These are phyloP conservation scores for Daldinia sp. DNA, from an alignment of 2,329 filamentous ascomycete species.

Conservation along the genomic window DNA sequence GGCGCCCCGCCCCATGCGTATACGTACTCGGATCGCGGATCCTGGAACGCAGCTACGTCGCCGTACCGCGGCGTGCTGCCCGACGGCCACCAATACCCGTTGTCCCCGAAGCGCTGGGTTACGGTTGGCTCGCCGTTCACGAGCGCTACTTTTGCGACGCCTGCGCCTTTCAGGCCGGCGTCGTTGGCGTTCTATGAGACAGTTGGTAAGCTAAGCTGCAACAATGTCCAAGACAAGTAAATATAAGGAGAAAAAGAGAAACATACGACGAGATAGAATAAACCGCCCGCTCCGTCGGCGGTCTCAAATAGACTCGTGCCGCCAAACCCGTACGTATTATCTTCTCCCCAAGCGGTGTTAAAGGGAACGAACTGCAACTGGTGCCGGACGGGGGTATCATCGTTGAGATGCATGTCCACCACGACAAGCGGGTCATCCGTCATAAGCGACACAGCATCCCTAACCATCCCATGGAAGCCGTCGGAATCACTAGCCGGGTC, in stretches of 20 bases:
- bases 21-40: conserved; percentile 55
- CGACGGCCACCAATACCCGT: conserved; percentile 55
- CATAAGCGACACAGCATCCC: conserved; percentile 53
- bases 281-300: neutral
- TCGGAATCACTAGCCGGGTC: conserved; percentile 49
- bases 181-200: neutral
- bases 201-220: neutral
- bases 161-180: neutral
- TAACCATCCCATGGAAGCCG: conserved; percentile 57
- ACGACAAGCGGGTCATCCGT: conserved; percentile 54
- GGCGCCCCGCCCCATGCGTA: conserved; percentile 57
- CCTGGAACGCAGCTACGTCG: conserved; percentile 55
- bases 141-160: neutral
- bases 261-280: neutral
- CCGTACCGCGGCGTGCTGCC: conserved; percentile 53
- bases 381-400: conserved; percentile 48
- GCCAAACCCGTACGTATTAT: conserved; percentile 53
- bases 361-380: conserved; percentile 55
- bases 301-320: conserved; percentile 40
- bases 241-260: neutral
- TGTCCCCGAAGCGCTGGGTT: conserved; percentile 35
- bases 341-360: conserved; percentile 55
- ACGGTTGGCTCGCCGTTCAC: neutral
- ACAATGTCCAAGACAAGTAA: neutral
- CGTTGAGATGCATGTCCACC: conserved; percentile 54